Base-by-base conservation (phyloP, 768 basidiomycete species). In the Boletellus emodensis region DNA sequence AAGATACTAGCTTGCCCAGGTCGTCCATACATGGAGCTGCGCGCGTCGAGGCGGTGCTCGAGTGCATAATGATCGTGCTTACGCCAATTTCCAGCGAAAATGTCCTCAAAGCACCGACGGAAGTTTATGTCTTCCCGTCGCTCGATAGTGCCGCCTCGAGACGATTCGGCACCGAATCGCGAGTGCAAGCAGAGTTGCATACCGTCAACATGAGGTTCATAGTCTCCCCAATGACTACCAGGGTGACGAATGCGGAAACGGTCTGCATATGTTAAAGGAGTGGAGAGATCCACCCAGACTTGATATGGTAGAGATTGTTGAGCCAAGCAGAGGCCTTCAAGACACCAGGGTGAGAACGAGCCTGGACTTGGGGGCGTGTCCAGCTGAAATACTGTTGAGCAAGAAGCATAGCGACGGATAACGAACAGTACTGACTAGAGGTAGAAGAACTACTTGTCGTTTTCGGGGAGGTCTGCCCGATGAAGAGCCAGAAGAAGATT, bases 241-340 rank as follows among this genome's bases (percentile, higher is more conserved):
- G 87, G 83, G 52, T 81, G 80, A 46, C 88, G 75, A 53, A 90
- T 88, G 32, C 85, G 79, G 65, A 87, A 83, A 32, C 85, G 73
- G 62, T 90, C 87, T 0, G 84, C 85, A 54, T 91, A 90, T 13
- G 72, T 77, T 51, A 90, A 67, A 15, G 86, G 83, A 4, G 78
- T 73, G 7, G 74, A 70, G 30, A 87, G 71, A 55, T 86, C 81
- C 14, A 88, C 81, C 64, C 71, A 1, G 70, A 63, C 40, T 73
- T 72, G 34, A 66, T 57, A 48, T 76, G 78, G 62, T 85, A 87
- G n/a, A 86, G 65, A 30, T 78, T 76, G 68, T 86, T 87, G 36
- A 85, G 71, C 79, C 79, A 87, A 1, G 69, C 70, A 22, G 74
- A 73, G 0, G 76, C 74, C 14, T 74, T 76, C 20, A 89, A 71